These are phyloP conservation scores for Mycena chlorophos DNA, from an alignment of 768 basidiomycete species.

Conservation along the genomic window DNA sequence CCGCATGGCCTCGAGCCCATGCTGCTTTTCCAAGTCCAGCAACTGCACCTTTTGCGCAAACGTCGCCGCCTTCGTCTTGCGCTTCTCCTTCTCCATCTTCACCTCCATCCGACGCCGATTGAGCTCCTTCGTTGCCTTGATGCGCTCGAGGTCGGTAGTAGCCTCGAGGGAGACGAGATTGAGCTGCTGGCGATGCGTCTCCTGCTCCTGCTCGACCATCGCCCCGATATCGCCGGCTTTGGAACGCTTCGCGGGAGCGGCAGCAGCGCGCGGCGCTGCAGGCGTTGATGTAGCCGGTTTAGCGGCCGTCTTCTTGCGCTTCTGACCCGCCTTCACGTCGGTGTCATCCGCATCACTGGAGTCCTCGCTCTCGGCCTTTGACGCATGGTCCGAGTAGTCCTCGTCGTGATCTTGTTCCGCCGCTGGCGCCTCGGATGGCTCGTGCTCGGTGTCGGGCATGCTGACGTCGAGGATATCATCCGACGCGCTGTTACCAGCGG, in stretches of 20 bases:
- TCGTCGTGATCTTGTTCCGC: neutral
- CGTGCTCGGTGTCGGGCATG: neutral
- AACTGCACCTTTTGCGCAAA: neutral
- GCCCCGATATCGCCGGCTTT: neutral
- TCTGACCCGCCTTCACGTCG: too few relatives aligned
- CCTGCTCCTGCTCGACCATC: neutral
- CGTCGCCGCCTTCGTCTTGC: neutral
- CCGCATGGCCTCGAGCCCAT: neutral
- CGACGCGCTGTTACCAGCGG: neutral
- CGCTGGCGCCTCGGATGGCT: neutral
- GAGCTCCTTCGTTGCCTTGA: neutral
- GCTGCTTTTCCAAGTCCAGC: neutral
- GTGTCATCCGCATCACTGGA: too few relatives aligned
- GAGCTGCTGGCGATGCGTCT: neutral
- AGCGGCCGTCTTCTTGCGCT: neutral
- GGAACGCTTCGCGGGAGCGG: neutral
- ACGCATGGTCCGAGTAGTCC: neutral
- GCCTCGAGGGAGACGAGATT: neutral
- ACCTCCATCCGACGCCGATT: neutral
- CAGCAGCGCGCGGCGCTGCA: neutral
- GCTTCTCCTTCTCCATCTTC: neutral
- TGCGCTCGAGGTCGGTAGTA: neutral
- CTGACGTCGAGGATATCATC: neutral
- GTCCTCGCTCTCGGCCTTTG: too few relatives aligned
- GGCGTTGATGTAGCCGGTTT: neutral